A percentile compares a stretch with the other conserved stretches of the same genome.
Conservation (phyloP, 768 basidiomycete species). For the Mycena rebaudengoi region DNA sequence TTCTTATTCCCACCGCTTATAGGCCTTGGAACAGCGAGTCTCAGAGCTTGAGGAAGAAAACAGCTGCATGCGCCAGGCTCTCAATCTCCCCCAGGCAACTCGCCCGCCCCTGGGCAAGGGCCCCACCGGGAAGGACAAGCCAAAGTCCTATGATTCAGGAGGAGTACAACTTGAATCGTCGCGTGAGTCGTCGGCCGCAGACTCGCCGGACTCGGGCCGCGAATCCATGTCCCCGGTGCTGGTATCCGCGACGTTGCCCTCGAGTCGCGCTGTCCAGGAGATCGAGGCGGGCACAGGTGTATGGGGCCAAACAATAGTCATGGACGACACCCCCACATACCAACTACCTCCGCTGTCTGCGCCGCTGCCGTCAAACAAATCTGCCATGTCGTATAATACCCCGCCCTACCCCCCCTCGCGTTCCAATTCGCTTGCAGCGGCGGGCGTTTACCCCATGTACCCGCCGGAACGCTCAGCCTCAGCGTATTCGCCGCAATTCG, state of each 20-base stretch:
- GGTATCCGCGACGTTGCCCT: constrained; percentile 58
- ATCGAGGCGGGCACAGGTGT: constrained; percentile 48
- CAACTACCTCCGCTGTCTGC: constrained; percentile 57
- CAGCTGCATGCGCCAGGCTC: constrained; percentile 70
- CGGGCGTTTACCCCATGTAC: constrained; percentile 19
- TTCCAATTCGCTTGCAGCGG: constrained; percentile 20
- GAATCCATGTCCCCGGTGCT: constrained; percentile 73
- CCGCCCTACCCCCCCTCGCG: constrained; percentile 18
- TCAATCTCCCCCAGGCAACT: constrained; percentile 78
- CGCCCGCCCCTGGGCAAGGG: constrained; percentile 81
- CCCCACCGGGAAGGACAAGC: constrained; percentile 88
- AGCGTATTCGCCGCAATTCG: constrained; percentile 5
- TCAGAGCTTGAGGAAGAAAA: constrained; percentile 89
- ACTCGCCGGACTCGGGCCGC: constrained; percentile 59
- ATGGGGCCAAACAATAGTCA: constrained; percentile 67
- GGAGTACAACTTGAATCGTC: constrained; percentile 43
- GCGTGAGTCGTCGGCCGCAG: constrained; percentile 53
- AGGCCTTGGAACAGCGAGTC: constrained; percentile 86
- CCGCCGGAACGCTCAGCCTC: background rate
- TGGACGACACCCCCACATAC: constrained; percentile 49
- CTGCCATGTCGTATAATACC: constrained; percentile 2
- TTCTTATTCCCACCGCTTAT: constrained; percentile 39
- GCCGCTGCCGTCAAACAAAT: constrained; percentile 52
- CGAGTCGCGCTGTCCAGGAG: constrained; percentile 52
- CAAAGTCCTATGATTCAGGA: constrained; percentile 61